Evolutionary conservation across 768 basidiomycete genomes (phyloP), one percentile per base, ranked within the genome.

Genomic region (Cyathus striatus): DNA sequence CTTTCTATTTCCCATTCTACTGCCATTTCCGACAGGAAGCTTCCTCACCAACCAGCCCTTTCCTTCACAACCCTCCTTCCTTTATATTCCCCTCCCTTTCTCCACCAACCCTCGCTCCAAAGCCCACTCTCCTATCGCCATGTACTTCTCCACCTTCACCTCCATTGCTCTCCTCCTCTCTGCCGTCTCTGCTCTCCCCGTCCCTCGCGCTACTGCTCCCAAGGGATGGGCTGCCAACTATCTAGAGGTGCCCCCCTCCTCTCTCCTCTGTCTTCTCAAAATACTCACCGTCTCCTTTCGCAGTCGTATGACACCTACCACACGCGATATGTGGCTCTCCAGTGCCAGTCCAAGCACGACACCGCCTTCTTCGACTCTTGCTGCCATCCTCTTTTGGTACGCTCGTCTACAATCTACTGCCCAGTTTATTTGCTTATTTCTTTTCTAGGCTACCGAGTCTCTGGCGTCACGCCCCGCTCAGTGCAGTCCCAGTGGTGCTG

Each of bases 321-420:
- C 64, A 51, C 57, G 22, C 72, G 86, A 45, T 89, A 88, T 62
- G 52, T 76, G 43, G 72, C 75, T 33, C 57, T 85, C 49, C 68
- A 65, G 38, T 81, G 78, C 55, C 54, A 69, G 22, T 51, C 49
- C 43, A 62, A 77, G 55, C 76, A 78, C 52, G 61, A 67, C 55
- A 69, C 71, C 6, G 37, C 59, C 13, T 83, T 83, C 68, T 90
- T 86, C 60, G 67, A 78, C 42, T 52, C 65, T 22, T 90, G 90
- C 57, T 86, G 87, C 70, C 79, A 79, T 58, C 81, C 86, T 45
- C 65, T 86, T 46, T 66, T 81, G 55, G 81, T 82, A 57, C 30
- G 72, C 60, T 41, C 36, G 1, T 9, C 33, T 24, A 39, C 33
- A 47, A 22, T 21, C 40, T 10, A 22, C 20, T 17, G 17, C 22